Base-by-base conservation (phyloP, 495 filamentous ascomycete species). In the Xylaria bambusicola region DNA sequence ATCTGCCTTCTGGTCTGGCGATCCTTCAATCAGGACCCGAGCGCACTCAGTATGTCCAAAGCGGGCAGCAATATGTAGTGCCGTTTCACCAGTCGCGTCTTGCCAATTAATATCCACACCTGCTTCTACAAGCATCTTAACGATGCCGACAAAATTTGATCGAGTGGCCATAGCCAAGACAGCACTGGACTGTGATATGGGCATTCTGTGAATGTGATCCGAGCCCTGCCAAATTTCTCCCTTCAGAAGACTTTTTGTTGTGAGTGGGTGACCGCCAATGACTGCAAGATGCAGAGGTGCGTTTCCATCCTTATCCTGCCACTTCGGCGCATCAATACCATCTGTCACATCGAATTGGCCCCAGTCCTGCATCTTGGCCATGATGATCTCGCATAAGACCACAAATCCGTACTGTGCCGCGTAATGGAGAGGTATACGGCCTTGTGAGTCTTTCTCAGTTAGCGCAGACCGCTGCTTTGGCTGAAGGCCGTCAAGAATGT, bases 51-150 rank as follows among this genome's bases (percentile, higher is more conserved):
- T 81, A 66, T 96, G 90, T 12, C 90, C 92, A 68, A 92, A 93
- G 33, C 92, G 86, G 23, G 95, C 95, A 13, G 94, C 93, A 67
- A 97, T 82, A 68, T 98, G 95, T 41, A 98, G 72, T 3, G 93
- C 92, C 29, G 92, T 92, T 75, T 98, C 95, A n/a, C 93, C 93
- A 42, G 90, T 87, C 56, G 89, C 85, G 68, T 97, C 92, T 70
- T 93, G 92, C 77, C 92, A 94, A 70, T 98, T 95, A 71, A 96
- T 87, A 66, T 96, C 91, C 2, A 97, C 89, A 0, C 92, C 92
- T 1, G 94, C 92, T 55, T 95, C 87, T 4, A 98, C 91, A 23
- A 98, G 78, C 58, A 96, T 80, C 65, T 86, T 82, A 35, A 98
- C 91, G 57, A 97, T 97, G 41, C 79, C 78, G 23, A 84, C 79